phyloP scores from a whole-genome alignment of 108 stramenopile genomes.

The Cyclotella kingstonii region DNA sequence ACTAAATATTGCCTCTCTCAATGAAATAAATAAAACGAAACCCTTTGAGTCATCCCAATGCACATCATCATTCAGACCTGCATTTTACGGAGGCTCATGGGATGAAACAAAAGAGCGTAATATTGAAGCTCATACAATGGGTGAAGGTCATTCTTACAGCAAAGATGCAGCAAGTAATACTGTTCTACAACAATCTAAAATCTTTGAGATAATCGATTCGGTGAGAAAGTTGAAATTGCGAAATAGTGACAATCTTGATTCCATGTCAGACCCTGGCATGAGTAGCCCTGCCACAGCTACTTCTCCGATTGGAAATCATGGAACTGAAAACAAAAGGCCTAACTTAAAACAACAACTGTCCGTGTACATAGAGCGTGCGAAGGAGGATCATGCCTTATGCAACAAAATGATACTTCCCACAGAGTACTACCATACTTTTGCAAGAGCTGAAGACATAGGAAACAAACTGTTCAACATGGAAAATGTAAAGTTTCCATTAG shows the following conservation, averaged over 20 bases:
- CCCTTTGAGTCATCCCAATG: too few species aligned
- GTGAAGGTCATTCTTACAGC: too few species aligned
- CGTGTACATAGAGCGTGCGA: slow-evolving; percentile 13
- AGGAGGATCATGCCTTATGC: slow-evolving; percentile 37
- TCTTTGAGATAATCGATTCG: neutral
- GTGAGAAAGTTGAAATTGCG: neutral
- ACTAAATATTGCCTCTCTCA: too few species aligned
- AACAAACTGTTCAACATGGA: slow-evolving; percentile 20
- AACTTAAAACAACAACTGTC: slow-evolving; percentile 21
- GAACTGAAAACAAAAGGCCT: neutral
- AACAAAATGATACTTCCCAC: slow-evolving; percentile 24
- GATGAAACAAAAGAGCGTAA: too few species aligned
- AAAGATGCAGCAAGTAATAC: too few species aligned
- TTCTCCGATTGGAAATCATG: neutral
- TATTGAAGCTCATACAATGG: too few species aligned
- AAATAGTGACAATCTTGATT: neutral
- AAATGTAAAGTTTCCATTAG: slow-evolving; percentile 1
- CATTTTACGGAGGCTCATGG: too few species aligned
- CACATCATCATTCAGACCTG: too few species aligned
- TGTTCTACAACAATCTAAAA: neutral
- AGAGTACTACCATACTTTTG: slow-evolving; percentile 41
- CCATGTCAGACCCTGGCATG: slow-evolving; percentile 5
- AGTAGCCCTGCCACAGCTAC: neutral
- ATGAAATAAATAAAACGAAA: too few species aligned
- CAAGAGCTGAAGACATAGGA: slow-evolving; percentile 36